A percentile compares a stretch with the other conserved stretches of the same genome.
phyloP scores from a whole-genome alignment of 108 stramenopile genomes.

The Pseudonitzschia pungens region DNA sequence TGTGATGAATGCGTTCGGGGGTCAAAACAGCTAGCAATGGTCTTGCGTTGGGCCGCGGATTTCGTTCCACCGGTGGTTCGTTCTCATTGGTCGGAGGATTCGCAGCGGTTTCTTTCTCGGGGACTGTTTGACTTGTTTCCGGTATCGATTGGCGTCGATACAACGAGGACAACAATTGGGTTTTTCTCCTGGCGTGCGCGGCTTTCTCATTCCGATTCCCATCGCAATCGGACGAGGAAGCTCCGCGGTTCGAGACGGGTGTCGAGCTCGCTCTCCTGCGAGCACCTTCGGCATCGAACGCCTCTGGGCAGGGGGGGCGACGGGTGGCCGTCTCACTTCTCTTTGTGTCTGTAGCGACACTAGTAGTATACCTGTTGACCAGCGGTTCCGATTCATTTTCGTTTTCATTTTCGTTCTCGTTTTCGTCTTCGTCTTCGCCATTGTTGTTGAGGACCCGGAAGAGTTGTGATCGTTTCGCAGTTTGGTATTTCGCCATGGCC shows the following conservation, averaged over 20 bases:
- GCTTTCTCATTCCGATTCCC: not conserved
- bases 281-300: too few species aligned
- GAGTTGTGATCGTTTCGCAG: not conserved
- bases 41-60: not conserved
- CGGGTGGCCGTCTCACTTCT: too few species aligned
- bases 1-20: not conserved
- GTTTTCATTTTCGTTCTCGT: too few species aligned
- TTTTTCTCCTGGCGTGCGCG: not conserved
- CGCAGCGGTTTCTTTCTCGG: not conserved
- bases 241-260: not conserved
- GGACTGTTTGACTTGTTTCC: not conserved
- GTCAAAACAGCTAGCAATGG: not conserved
- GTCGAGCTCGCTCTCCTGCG: too few species aligned
- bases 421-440: not conserved
- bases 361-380: not conserved
- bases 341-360: not conserved
- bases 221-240: not conserved
- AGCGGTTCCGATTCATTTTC: not conserved
- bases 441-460: conserved; percentile 4
- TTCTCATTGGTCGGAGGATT: not conserved
- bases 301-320: too few species aligned
- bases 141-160: not conserved
- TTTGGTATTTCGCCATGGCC: conserved; percentile 5
- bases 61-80: not conserved
- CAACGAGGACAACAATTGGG: not conserved